Conservation (phyloP, 495 filamentous ascomycete species). For the Beverwykella pulmonaria region DNA sequence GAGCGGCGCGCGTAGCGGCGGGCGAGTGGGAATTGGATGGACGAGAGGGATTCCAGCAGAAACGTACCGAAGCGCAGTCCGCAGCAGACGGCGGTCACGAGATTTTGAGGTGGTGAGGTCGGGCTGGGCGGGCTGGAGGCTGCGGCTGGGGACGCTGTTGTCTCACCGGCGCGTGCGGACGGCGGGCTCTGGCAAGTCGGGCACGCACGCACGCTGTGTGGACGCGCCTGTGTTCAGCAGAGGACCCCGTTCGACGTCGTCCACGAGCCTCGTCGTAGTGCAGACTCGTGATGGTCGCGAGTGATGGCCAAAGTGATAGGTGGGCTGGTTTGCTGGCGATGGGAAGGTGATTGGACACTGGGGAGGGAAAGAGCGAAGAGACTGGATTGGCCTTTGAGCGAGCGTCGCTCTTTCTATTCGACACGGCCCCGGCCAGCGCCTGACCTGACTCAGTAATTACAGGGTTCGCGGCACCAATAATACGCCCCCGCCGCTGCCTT, state of each 20-base stretch:
- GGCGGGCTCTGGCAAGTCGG: not conserved
- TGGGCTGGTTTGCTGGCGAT: constrained; percentile 5
- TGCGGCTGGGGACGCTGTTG: not conserved
- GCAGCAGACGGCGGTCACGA: constrained; percentile 35
- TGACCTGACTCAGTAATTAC: not conserved
- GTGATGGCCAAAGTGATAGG: constrained; percentile 21
- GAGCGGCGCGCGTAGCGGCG: not conserved
- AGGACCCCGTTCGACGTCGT: too few species aligned
- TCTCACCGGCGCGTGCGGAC: constrained; percentile 16
- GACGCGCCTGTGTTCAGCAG: too few species aligned
- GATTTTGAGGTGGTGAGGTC: constrained; percentile 27
- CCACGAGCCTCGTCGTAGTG: constrained; percentile 19
- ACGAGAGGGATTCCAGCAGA: constrained; percentile 1
- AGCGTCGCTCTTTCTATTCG: constrained; percentile 28
- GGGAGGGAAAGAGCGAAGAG: constrained; percentile 11
- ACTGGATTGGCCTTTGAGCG: constrained; percentile 20
- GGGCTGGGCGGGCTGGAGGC: not conserved
- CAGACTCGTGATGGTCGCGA: constrained; percentile 2
- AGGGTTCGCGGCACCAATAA: not conserved
- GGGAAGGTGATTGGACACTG: constrained; percentile 20
- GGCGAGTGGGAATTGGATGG: not conserved
- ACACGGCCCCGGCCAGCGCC: constrained; percentile 4
- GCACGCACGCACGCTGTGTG: too few species aligned
- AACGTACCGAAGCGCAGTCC: constrained; percentile 30
- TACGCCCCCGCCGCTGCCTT: not conserved